These are phyloP conservation scores for Rugonectria rugulosa DNA, from an alignment of 2,329 filamentous ascomycete species.

Conservation along the genomic window DNA sequence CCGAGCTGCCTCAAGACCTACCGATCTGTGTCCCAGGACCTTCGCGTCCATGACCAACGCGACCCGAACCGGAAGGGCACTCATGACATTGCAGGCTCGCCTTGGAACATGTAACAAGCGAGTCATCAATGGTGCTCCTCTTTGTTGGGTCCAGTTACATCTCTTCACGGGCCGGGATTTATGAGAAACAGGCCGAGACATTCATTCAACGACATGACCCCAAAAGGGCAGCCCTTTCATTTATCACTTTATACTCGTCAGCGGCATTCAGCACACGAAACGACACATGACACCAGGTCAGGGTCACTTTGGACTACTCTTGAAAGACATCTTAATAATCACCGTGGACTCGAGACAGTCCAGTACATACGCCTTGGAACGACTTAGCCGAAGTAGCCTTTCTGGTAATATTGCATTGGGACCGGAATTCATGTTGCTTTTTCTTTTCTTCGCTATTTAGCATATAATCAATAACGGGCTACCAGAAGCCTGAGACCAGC, in stretches of 20 bases:
- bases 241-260: constrained; percentile 35
- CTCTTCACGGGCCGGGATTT: constrained; percentile 18
- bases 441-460: constrained; percentile 38
- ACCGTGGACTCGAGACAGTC: constrained; percentile 38
- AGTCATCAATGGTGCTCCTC: background rate
- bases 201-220: constrained; percentile 33
- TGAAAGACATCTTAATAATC: constrained; percentile 41
- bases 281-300: constrained; percentile 40
- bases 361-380: constrained; percentile 47
- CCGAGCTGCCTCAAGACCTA: constrained; percentile 1
- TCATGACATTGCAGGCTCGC: too few relatives aligned
- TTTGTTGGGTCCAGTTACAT: constrained; percentile 8
- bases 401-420: constrained; percentile 60
- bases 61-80: too few relatives aligned
- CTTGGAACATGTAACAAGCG: background rate
- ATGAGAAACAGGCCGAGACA: constrained; percentile 21
- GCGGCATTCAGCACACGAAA: constrained; percentile 35
- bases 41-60: too few relatives aligned
- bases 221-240: constrained; percentile 31
- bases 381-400: constrained; percentile 42
- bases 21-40: too few relatives aligned
- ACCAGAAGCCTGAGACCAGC: constrained; percentile 23
- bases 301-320: constrained; percentile 43
- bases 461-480: constrained; percentile 40
- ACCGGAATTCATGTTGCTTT: constrained; percentile 41